A percentile compares a stretch with the other conserved stretches of the same genome.
Conservation (phyloP, 805 yeast species). For the Candida sanyiensis region DNA sequence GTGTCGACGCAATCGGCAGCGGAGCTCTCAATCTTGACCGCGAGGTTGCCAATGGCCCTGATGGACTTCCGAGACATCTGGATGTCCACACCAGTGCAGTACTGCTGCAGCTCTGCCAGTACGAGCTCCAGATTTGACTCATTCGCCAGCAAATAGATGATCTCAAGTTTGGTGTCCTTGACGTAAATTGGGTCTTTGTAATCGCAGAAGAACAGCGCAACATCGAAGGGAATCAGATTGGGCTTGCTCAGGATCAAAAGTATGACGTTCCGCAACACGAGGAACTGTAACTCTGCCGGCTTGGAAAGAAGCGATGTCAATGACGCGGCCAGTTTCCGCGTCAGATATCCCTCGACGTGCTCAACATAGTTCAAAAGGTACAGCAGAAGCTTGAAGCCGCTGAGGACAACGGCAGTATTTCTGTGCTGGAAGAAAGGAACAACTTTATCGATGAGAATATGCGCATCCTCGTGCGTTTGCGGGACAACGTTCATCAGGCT, state of each 20-base stretch:
- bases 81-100: conserved; percentile 81
- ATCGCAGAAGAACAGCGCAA: conserved; percentile 75
- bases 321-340: conserved; percentile 61
- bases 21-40: conserved; percentile 63
- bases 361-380: conserved; percentile 70
- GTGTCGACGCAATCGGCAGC: conserved; percentile 61
- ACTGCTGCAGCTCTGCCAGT: conserved; percentile 71
- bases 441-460: conserved; percentile 54
- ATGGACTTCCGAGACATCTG: conserved; percentile 85
- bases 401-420: conserved; percentile 75
- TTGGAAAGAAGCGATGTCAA: conserved; percentile 64
- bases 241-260: conserved; percentile 63
- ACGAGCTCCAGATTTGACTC: conserved; percentile 55
- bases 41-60: conserved; percentile 83
- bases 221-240: conserved; percentile 55
- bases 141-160: conserved; percentile 73
- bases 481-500: conserved; percentile 70
- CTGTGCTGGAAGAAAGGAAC: conserved; percentile 74
- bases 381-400: conserved; percentile 64
- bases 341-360: conserved; percentile 48
- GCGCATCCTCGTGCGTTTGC: conserved; percentile 57
- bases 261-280: conserved; percentile 75
- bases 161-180: conserved; percentile 85
- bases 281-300: conserved; percentile 78
- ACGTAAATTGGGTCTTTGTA: conserved; percentile 84